Conservation (phyloP, 1,139 yeast species). For the Diutina catenulata region DNA sequence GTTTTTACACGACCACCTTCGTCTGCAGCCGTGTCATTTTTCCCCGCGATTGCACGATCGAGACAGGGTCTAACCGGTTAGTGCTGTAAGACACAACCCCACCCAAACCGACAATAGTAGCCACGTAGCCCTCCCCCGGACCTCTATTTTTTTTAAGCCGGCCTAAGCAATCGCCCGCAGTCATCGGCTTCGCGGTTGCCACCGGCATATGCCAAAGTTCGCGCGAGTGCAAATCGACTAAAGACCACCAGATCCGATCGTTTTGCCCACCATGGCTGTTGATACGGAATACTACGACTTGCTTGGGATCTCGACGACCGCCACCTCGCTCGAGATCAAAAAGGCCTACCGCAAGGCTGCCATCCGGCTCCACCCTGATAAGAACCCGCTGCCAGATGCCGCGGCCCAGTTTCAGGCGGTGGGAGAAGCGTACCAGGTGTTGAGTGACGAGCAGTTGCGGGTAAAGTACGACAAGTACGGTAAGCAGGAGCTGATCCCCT, state of each 20-base stretch:
- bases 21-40: too few relatives aligned
- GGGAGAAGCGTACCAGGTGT: conserved; percentile 6
- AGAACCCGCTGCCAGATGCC: conserved; percentile 81
- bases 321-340: conserved; percentile 76
- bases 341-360: conserved; percentile 90
- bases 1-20: too few relatives aligned
- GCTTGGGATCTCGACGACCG: conserved; percentile 54
- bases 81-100: too few relatives aligned
- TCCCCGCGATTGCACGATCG: too few relatives aligned
- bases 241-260: not conserved
- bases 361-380: conserved; percentile 85
- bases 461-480: conserved; percentile 5
- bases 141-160: too few relatives aligned
- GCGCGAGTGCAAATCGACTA: not conserved
- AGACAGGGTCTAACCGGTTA: too few relatives aligned
- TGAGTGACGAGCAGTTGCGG: conserved; percentile 2
- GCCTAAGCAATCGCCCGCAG: too few relatives aligned
- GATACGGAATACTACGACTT: conserved; percentile 85
- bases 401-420: conserved; percentile 58
- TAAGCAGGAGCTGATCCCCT: conserved; percentile 31
- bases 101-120: too few relatives aligned
- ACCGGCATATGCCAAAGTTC: too few relatives aligned
- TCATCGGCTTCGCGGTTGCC: too few relatives aligned
- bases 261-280: conserved; percentile 64
- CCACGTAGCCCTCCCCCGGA: too few relatives aligned